A percentile compares a stretch with the other conserved stretches of the same genome.
Evolutionary conservation across 1,139 yeast genomes (phyloP).

Genomic region (Pichia sorboxylosa): DNA sequence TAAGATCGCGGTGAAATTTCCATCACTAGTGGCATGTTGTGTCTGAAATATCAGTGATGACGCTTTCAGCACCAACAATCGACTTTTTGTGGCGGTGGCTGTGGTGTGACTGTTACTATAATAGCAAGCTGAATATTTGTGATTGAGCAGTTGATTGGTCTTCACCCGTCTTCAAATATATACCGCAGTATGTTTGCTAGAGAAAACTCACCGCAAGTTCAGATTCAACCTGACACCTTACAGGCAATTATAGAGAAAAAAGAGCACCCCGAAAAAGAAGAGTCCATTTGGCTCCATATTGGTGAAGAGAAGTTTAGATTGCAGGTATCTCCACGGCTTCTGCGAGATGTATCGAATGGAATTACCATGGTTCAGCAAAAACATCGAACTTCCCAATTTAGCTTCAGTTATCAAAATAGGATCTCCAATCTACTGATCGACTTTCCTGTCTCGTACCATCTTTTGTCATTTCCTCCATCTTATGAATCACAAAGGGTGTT

Average conservation of each 20-base stretch:
- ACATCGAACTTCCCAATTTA: background rate
- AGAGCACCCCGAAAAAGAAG: slow-evolving; percentile 4
- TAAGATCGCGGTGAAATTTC: too few relatives aligned
- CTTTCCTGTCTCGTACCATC: slow-evolving; percentile 4
- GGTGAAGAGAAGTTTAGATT: slow-evolving; percentile 3
- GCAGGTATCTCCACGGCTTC: background rate
- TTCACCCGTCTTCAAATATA: too few relatives aligned
- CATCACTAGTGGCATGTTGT: too few relatives aligned
- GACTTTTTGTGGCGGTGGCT: background rate
- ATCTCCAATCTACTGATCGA: slow-evolving; percentile 4
- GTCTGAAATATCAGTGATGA: too few relatives aligned
- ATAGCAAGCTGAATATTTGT: too few relatives aligned
- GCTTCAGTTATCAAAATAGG: background rate
- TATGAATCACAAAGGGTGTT: too few relatives aligned
- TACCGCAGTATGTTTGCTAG: too few relatives aligned
- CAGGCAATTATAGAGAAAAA: slow-evolving; percentile 9
- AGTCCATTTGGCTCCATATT: slow-evolving; percentile 17
- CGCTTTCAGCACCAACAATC: too few relatives aligned
- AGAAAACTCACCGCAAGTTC: slow-evolving; percentile 7
- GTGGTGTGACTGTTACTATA: background rate
- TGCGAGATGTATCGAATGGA: background rate
- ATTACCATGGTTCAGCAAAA: background rate
- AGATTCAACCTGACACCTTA: slow-evolving; percentile 15
- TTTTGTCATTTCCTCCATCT: background rate
- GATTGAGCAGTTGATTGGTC: too few relatives aligned